These are phyloP conservation scores for Gyrodon lividus DNA, from an alignment of 768 basidiomycete species.

Conservation along the genomic window DNA sequence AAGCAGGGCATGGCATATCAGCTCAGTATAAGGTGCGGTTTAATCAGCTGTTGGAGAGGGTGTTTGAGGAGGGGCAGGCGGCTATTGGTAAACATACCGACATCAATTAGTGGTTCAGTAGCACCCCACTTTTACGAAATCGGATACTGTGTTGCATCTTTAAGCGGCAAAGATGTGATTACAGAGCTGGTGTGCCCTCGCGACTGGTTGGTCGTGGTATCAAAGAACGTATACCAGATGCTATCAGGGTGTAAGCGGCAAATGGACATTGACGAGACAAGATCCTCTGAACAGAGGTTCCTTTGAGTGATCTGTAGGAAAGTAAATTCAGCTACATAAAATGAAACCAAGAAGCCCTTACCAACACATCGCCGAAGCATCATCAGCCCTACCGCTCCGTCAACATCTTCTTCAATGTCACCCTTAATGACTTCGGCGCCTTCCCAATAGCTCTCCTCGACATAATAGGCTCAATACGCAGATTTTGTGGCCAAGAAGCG, in stretches of 20 bases:
- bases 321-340: neutral
- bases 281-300: too few relatives aligned
- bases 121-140: neutral
- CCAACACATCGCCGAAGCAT: neutral
- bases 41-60: constrained; percentile 55
- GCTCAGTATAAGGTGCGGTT: constrained; percentile 49
- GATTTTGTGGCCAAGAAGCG: constrained; percentile 44
- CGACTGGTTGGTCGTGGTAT: too few relatives aligned
- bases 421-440: constrained; percentile 37
- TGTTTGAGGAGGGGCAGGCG: constrained; percentile 49
- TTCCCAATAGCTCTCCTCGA: constrained; percentile 39
- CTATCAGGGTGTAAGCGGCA: too few relatives aligned
- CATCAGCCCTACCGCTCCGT: constrained; percentile 29
- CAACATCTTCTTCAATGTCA: constrained; percentile 40
- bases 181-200: neutral
- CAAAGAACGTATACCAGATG: too few relatives aligned
- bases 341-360: neutral
- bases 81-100: neutral
- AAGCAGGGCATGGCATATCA: constrained; percentile 63
- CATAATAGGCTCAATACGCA: constrained; percentile 49
- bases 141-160: neutral
- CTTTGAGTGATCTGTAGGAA: too few relatives aligned
- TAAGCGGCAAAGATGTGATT: neutral
- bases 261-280: too few relatives aligned
- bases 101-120: neutral